Evolutionary conservation across 2,329 filamentous ascomycete genomes (phyloP).

Genomic region (Arthrobotrys megalospora): DNA sequence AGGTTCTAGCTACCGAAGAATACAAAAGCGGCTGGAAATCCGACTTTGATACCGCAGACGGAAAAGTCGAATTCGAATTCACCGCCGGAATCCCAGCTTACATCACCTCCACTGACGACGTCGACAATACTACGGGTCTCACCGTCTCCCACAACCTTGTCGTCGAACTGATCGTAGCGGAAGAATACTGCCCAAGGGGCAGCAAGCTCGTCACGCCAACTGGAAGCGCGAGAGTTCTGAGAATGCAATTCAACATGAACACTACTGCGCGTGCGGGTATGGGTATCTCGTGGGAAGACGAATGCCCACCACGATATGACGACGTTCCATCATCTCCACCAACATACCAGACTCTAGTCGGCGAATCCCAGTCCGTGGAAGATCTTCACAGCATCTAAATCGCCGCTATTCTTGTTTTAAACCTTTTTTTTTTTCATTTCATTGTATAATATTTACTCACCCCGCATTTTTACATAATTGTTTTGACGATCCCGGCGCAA

Average conservation of each 20-base stretch:
- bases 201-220: constrained; percentile 85
- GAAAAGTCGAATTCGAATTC: constrained; percentile 88
- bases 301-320: constrained; percentile 92
- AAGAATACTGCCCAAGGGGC: constrained; percentile 82
- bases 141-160: constrained; percentile 87
- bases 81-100: constrained; percentile 75
- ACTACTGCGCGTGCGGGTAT: constrained; percentile 88
- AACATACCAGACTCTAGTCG: constrained; percentile 70
- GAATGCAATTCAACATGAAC: constrained; percentile 88
- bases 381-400: constrained; percentile 46
- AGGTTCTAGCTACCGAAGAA: constrained; percentile 84
- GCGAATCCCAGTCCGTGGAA: constrained; percentile 42
- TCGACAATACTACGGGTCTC: constrained; percentile 80
- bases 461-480: constrained; percentile 34
- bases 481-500: constrained; percentile 34
- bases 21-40: constrained; percentile 93
- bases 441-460: constrained; percentile 47
- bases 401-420: constrained; percentile 15
- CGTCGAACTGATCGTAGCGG: constrained; percentile 92
- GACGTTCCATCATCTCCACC: constrained; percentile 92
- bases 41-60: constrained; percentile 76
- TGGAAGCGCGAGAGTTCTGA: constrained; percentile 88
- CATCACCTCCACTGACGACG: constrained; percentile 81
- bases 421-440: constrained; percentile 42
- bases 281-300: constrained; percentile 96